A percentile compares a stretch with the other conserved stretches of the same genome.
Evolutionary conservation across 768 basidiomycete species (phyloP).

Genomic region (Mycena galericulata): DNA sequence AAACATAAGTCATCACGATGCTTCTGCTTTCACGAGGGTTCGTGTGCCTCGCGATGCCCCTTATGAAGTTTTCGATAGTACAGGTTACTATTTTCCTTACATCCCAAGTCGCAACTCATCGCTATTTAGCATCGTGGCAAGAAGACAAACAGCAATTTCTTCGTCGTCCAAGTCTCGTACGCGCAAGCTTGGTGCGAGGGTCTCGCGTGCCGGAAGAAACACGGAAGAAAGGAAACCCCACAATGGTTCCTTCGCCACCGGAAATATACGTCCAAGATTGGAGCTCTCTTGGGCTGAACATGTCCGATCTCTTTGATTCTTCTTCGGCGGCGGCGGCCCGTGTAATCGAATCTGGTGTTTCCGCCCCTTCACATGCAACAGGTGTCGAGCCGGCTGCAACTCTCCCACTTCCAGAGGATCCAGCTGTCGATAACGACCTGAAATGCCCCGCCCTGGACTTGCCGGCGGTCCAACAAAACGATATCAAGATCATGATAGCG

Average conservation of each 20-base stretch:
- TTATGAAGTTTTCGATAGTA: conserved; percentile 4
- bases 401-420: neutral
- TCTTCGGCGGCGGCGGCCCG: neutral
- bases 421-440: neutral
- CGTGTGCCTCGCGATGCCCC: neutral
- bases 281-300: conserved; percentile 30
- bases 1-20: too few relatives aligned
- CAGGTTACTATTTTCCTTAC: too few relatives aligned
- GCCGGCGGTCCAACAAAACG: conserved; percentile 4
- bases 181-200: conserved; percentile 8
- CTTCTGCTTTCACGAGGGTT: too few relatives aligned
- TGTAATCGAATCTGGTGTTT: neutral
- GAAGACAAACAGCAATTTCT: conserved; percentile 31
- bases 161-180: conserved; percentile 30
- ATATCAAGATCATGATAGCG: neutral
- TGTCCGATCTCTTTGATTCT: conserved; percentile 24
- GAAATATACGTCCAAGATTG: conserved; percentile 35
- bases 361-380: neutral
- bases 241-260: conserved; percentile 4
- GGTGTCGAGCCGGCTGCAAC: neutral
- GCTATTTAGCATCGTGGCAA: conserved; percentile 30
- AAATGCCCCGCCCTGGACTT: neutral
- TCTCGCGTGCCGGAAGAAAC: neutral
- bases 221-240: conserved; percentile 9
- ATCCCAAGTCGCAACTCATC: neutral